Evolutionary conservation across 331 rosid species (phyloP).

Genomic region (Saraca asoca): DNA sequence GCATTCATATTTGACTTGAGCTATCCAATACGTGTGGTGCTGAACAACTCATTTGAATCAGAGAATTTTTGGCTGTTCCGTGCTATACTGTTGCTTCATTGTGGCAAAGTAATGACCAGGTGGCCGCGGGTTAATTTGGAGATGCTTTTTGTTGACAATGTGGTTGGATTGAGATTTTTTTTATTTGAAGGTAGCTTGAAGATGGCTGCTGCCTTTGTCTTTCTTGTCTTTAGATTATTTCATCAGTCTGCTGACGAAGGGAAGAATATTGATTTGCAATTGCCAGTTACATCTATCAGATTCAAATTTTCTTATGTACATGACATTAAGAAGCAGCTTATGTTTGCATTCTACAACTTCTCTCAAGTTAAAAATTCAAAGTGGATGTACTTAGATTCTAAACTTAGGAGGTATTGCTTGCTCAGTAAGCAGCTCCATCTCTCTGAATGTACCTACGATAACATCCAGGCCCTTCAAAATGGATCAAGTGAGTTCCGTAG

Average conservation of each 20-base stretch:
- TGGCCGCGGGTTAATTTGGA: slow-evolving; percentile 83
- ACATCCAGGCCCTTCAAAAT: slow-evolving; percentile 75
- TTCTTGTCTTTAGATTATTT: slow-evolving; percentile 59
- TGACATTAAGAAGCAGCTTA: slow-evolving; percentile 65
- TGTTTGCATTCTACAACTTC: slow-evolving; percentile 74
- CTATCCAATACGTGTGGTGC: slow-evolving; percentile 46
- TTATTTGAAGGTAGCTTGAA: slow-evolving; percentile 80
- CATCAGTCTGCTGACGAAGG: slow-evolving; percentile 51
- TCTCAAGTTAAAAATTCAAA: slow-evolving; percentile 56
- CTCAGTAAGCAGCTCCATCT: slow-evolving; percentile 70
- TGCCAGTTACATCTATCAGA: slow-evolving; percentile 83
- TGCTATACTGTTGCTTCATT: slow-evolving; percentile 51
- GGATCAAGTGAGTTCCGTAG: slow-evolving; percentile 44
- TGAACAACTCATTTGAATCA: slow-evolving; percentile 46
- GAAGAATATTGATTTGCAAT: slow-evolving; percentile 52
- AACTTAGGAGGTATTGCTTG: slow-evolving; percentile 66
- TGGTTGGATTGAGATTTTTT: slow-evolving; percentile 76
- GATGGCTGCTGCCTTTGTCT: slow-evolving; percentile 68
- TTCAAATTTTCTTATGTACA: slow-evolving; percentile 66
- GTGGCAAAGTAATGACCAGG: slow-evolving; percentile 58
- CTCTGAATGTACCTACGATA: slow-evolving; percentile 88
- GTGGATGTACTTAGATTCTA: slow-evolving; percentile 73
- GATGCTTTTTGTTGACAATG: slow-evolving; percentile 89
- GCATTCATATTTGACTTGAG: slow-evolving; percentile 49
- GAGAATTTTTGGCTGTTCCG: slow-evolving; percentile 51